Base-by-base conservation (phyloP, 495 filamentous ascomycete genomes). In the Pyrenula massariospora region DNA sequence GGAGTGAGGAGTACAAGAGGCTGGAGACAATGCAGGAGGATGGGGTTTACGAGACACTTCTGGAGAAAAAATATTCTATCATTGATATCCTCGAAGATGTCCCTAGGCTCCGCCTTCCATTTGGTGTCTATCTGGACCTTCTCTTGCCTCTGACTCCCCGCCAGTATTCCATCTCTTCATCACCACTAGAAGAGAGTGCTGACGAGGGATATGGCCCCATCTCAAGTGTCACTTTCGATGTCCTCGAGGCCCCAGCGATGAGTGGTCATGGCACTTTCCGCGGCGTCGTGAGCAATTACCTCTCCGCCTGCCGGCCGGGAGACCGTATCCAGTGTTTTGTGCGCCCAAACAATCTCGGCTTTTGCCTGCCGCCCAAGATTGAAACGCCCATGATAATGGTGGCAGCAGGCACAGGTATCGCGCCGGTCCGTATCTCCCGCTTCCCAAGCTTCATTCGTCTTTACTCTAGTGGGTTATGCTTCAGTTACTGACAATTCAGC, bases 81-180 rank as follows among this genome's bases (percentile, higher is more conserved):
- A 72, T 89, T 12, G 84, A 87, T 54, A 66, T 91, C 1, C 74
- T 89, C 1, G 79, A 83, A 57, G 71, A 72, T 22, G 83, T 81
- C 64, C 71, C 81, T 0, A 61, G 70, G 3, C 69, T 84, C 56
- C 63, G 75, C 1, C 66, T 88, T 0, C 71, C 85, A 0, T 73
- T 91, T 36, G 75, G 76, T 22, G 65, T 74, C 20, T 89, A 84
- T 71, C 78, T 91, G 20, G 68, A 76, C 21, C 81, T 88, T 69
- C 78, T 89, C 0, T 84, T 84, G 0, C 85, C 86, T 0, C 84
- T 92, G 79, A 83, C 84, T 22, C 73, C 77, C 1, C 73, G 77
- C 25, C 76, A 74, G 63, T 81, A 81, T 63, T 79, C 76, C 54
- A 81, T 81, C 60, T 78, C 77, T 15, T 79, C 76, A 8, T 75